phyloP scores from a whole-genome alignment of 2,329 filamentous ascomycete species.

The Scytalidium lignicola region DNA sequence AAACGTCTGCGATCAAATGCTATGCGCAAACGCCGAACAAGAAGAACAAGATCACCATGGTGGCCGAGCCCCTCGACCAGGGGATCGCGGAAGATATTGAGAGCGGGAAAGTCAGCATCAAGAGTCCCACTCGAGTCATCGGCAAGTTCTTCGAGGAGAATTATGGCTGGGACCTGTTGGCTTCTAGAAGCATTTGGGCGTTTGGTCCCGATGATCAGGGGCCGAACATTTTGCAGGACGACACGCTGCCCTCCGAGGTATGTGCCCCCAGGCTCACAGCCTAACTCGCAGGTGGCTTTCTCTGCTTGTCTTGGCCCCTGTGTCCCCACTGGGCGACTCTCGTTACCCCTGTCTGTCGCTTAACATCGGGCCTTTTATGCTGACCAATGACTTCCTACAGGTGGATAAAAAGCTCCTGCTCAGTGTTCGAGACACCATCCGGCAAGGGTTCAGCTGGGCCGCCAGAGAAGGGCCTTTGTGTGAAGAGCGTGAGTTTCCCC shows the following conservation, averaged over 20 bases:
- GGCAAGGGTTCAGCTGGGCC: constrained; percentile 96
- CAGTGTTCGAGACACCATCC: constrained; percentile 84
- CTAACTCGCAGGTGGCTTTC: not conserved
- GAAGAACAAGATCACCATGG: constrained; percentile 99
- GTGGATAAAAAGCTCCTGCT: constrained; percentile 89
- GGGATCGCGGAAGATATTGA: constrained; percentile 96
- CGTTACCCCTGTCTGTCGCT: not conserved
- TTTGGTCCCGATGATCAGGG: constrained; percentile 95
- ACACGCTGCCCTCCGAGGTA: constrained; percentile 84
- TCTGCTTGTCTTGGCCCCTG: constrained; percentile 1
- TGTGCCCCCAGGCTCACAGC: not conserved
- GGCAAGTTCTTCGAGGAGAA: constrained; percentile 97
- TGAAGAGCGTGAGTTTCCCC: constrained; percentile 76
- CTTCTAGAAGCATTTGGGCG: constrained; percentile 94
- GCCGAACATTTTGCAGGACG: constrained; percentile 93
- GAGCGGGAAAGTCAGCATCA: constrained; percentile 81
- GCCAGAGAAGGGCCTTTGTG: constrained; percentile 92
- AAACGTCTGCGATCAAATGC: constrained; percentile 96
- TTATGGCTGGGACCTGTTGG: constrained; percentile 94
- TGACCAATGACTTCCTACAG: constrained; percentile 31
- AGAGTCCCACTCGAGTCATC: constrained; percentile 85
- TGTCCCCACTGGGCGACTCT: not conserved
- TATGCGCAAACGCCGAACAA: constrained; percentile 98
- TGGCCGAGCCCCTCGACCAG: constrained; percentile 90
- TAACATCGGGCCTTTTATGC: constrained; percentile 20